Evolutionary conservation across 2,329 filamentous ascomycete species (phyloP).

Genomic region (Myriosclerotinia scirpicola): DNA sequence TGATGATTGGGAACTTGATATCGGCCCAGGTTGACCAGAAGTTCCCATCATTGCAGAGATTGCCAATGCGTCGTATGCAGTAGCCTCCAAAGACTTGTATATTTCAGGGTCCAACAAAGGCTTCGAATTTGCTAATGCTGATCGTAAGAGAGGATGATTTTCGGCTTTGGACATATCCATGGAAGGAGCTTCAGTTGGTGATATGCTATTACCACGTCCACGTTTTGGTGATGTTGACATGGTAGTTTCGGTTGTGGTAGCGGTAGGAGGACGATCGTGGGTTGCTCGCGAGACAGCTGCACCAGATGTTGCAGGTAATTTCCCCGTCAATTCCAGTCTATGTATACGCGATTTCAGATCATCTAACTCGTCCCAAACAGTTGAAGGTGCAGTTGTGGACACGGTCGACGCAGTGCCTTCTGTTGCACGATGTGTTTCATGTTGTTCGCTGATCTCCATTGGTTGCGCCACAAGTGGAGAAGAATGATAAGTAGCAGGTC

Average conservation of each 20-base stretch:
- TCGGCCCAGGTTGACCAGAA: slow-evolving; percentile 65
- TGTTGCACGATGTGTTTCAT: slow-evolving; percentile 47
- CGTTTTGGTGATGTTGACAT: slow-evolving; percentile 87
- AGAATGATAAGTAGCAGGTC: slow-evolving; percentile 47
- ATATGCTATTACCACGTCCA: slow-evolving; percentile 51
- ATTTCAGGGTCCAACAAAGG: slow-evolving; percentile 67
- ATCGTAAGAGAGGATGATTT: slow-evolving; percentile 74
- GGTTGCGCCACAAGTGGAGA: slow-evolving; percentile 57
- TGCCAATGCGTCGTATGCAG: slow-evolving; percentile 76
- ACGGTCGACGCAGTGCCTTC: slow-evolving; percentile 83
- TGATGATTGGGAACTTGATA: slow-evolving; percentile 57
- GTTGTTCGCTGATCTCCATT: slow-evolving; percentile 45
- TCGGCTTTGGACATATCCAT: slow-evolving; percentile 51
- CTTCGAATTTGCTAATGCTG: slow-evolving; percentile 78
- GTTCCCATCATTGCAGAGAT: slow-evolving; percentile 77
- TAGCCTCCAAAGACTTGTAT: slow-evolving; percentile 76
- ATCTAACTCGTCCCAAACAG: slow-evolving; percentile 96
- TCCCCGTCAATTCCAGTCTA: slow-evolving; percentile 85
- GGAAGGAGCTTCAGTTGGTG: slow-evolving; percentile 48
- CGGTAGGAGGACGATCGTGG: slow-evolving; percentile 83
- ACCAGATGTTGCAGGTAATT: slow-evolving; percentile 77
- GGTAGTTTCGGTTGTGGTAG: slow-evolving; percentile 87
- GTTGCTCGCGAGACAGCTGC: slow-evolving; percentile 64
- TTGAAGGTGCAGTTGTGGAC: slow-evolving; percentile 86
- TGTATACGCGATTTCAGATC: slow-evolving; percentile 92